Percentiles rank a stretch among this genome's conserved stretches.
These are phyloP conservation scores for Paramecium tetraurelia DNA, from an alignment of 73 alveolate genomes.

Conservation along the genomic window DNA sequence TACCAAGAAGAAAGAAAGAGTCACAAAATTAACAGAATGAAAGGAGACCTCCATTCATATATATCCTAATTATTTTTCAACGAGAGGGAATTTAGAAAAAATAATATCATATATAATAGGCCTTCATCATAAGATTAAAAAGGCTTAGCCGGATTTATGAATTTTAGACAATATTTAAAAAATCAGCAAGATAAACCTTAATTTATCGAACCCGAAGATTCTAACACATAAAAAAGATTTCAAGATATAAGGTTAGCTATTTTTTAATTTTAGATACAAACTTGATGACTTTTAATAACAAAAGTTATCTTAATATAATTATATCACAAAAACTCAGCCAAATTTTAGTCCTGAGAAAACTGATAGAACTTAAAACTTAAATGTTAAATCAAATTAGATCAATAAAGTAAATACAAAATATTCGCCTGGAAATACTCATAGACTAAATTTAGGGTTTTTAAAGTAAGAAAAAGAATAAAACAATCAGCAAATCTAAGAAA, in stretches of 20 bases:
- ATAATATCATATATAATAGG: not conserved
- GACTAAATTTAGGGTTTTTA: not conserved
- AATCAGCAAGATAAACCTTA: not conserved
- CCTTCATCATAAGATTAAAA: not conserved
- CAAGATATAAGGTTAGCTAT: not conserved
- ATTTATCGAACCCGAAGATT: not conserved
- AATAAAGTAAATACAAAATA: not conserved
- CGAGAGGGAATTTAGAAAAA: not conserved
- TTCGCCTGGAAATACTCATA: not conserved
- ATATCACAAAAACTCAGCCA: not conserved
- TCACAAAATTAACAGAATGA: conserved; percentile 2
- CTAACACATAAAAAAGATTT: not conserved
- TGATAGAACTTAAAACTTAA: not conserved
- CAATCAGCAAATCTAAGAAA: not conserved
- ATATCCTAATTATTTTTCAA: not conserved
- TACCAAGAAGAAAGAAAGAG: not conserved
- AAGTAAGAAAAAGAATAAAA: not conserved
- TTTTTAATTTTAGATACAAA: not conserved
- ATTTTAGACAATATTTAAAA: not conserved
- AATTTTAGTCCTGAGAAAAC: not conserved
- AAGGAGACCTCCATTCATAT: not conserved
- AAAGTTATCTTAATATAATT: not conserved
- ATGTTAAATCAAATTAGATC: not conserved
- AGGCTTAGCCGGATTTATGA: not conserved
- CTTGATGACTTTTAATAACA: not conserved